phyloP scores from a whole-genome alignment of 805 yeast genomes.

The Pichia exigua region DNA sequence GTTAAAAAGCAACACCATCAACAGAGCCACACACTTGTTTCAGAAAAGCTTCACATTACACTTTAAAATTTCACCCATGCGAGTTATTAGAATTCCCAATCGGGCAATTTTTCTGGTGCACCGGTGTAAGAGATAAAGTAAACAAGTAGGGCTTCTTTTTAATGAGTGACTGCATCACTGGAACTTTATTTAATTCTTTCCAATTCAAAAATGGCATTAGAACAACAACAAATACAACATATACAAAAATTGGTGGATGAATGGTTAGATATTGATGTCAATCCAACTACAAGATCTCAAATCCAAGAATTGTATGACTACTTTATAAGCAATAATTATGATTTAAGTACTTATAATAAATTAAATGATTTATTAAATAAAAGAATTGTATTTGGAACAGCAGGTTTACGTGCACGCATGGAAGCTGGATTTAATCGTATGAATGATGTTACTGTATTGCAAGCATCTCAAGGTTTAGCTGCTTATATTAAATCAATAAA shows the following conservation, averaged over 20 bases:
- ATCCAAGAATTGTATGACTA: conserved; percentile 36
- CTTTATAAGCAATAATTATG: conserved; percentile 23
- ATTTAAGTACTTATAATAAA: conserved; percentile 19
- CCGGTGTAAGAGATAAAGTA: neutral
- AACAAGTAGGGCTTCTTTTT: no score
- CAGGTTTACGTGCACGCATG: conserved; percentile 84
- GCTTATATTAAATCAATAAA: conserved; percentile 33
- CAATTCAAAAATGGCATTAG: neutral
- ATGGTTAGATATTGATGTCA: conserved; percentile 35
- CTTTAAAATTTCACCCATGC: neutral
- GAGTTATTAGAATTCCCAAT: conserved; percentile 3
- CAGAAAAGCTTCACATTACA: neutral
- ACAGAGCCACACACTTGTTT: neutral
- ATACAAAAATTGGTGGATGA: conserved; percentile 22
- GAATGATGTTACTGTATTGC: conserved; percentile 83
- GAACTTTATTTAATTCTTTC: no score
- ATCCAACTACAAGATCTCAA: conserved; percentile 43
- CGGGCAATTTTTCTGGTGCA: neutral
- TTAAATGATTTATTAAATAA: conserved; percentile 44
- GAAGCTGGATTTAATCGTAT: conserved; percentile 84
- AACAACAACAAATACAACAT: neutral
- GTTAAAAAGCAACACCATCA: no score
- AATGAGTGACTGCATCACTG: no score
- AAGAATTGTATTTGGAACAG: conserved; percentile 86
- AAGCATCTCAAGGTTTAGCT: conserved; percentile 82